Evolutionary conservation across 306 rosid species (phyloP).

Genomic region (Nissolia schottii): DNA sequence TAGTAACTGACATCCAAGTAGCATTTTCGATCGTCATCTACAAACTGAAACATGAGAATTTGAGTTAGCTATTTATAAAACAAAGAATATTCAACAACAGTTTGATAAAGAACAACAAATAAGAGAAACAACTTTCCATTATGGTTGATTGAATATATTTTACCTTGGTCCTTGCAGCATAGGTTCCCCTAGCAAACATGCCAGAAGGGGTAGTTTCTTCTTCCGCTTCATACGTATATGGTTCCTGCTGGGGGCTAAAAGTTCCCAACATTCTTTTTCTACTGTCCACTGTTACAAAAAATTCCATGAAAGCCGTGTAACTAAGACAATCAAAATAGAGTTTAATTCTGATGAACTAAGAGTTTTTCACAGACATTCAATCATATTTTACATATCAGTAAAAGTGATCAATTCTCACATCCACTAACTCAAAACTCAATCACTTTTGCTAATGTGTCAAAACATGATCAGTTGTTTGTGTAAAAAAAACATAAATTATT

Average conservation of each 20-base stretch:
- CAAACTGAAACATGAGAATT: conserved; percentile 43
- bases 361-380: no score
- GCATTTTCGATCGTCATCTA: conserved; percentile 82
- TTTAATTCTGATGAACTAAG: no score
- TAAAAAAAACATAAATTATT: no score
- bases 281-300: conserved; percentile 49
- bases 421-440: no score
- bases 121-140: background rate
- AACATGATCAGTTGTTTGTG: no score
- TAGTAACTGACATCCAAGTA: conserved; percentile 61
- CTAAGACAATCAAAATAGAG: background rate
- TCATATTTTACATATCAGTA: no score
- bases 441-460: no score
- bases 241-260: conserved; percentile 59
- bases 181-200: conserved; percentile 67
- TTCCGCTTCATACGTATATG: conserved; percentile 50
- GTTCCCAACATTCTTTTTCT: conserved; percentile 79
- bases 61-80: background rate
- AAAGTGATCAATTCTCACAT: no score
- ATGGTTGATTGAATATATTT: background rate
- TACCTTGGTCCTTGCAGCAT: conserved; percentile 68
- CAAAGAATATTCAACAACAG: background rate
- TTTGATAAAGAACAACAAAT: background rate
- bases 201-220: conserved; percentile 74
- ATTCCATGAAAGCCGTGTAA: background rate